Evolutionary conservation across 2,329 filamentous ascomycete genomes (phyloP).

Genomic region (Sporothrix humicola): DNA sequence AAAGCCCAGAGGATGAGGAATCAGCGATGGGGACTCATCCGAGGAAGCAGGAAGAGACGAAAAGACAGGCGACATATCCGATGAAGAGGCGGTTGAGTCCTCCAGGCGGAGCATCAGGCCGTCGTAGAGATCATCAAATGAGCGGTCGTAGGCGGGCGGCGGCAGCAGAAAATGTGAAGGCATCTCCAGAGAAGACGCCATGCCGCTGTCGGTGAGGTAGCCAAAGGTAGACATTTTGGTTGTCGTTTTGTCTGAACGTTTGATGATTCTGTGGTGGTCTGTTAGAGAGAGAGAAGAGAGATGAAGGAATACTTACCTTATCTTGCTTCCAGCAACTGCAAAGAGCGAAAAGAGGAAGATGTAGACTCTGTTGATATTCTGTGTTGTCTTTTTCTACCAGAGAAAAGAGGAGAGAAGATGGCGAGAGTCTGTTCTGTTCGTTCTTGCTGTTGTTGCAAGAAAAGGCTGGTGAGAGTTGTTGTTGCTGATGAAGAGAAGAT

Average conservation of each 20-base stretch:
- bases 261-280: not conserved
- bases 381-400: conserved; percentile 4
- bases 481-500: not conserved
- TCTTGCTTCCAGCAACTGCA: conserved; percentile 20
- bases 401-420: not conserved
- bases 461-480: not conserved
- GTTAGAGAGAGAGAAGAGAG: not conserved
- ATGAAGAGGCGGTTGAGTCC: no score
- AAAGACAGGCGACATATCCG: no score
- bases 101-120: no score
- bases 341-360: not conserved
- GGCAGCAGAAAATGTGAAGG: not conserved
- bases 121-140: no score
- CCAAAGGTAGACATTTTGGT: not conserved
- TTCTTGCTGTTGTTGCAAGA: conserved; percentile 20
- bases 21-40: not conserved
- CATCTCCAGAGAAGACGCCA: not conserved
- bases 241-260: not conserved
- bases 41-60: no score
- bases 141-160: not conserved
- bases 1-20: not conserved
- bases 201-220: not conserved
- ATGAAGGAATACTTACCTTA: not conserved
- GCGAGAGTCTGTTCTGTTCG: not conserved
- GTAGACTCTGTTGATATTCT: not conserved